A percentile compares a stretch with the other conserved stretches of the same genome.
Evolutionary conservation across 2,329 filamentous ascomycete species (phyloP).

Genomic region (Colletotrichum echinochloae): DNA sequence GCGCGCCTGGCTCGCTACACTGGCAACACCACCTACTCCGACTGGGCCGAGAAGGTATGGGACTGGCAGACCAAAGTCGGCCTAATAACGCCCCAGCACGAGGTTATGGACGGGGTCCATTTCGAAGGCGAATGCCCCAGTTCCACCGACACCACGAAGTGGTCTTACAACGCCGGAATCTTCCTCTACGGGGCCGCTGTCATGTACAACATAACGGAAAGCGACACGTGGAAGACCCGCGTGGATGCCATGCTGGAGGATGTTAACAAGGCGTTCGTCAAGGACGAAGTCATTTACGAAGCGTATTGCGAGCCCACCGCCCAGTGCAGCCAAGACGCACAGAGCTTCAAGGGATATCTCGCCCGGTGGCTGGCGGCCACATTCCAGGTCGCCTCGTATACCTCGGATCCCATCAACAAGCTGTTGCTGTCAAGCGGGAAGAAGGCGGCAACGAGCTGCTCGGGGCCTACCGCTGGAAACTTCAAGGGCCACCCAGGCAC

Average conservation of each 20-base stretch:
- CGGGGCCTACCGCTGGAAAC: slow-evolving; percentile 64
- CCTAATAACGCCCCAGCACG: slow-evolving; percentile 66
- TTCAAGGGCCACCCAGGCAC: slow-evolving; percentile 60
- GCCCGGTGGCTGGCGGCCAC: slow-evolving; percentile 74
- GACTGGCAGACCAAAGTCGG: slow-evolving; percentile 69
- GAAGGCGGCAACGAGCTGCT: slow-evolving; percentile 72
- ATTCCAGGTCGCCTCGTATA: slow-evolving; percentile 71
- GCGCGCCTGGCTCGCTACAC: slow-evolving; percentile 83
- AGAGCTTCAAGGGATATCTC: slow-evolving; percentile 78
- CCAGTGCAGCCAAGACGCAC: slow-evolving; percentile 78
- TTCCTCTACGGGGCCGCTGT: slow-evolving; percentile 71
- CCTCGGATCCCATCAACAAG: slow-evolving; percentile 64
- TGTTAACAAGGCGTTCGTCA: slow-evolving; percentile 61
- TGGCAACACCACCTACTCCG: slow-evolving; percentile 79
- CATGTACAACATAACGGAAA: slow-evolving; percentile 71
- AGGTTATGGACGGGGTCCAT: slow-evolving; percentile 63
- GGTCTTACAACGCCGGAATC: slow-evolving; percentile 77
- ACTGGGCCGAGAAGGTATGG: slow-evolving; percentile 80
- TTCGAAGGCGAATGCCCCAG: slow-evolving; percentile 68
- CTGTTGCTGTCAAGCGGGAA: slow-evolving; percentile 68
- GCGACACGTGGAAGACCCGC: slow-evolving; percentile 66
- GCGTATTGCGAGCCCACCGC: slow-evolving; percentile 70
- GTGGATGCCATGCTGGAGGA: slow-evolving; percentile 68
- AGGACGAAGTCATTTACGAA: slow-evolving; percentile 72
- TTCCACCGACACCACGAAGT: slow-evolving; percentile 69